Evolutionary conservation across 2,329 filamentous ascomycete species (phyloP).

Genomic region (Colletotrichum camelliae): DNA sequence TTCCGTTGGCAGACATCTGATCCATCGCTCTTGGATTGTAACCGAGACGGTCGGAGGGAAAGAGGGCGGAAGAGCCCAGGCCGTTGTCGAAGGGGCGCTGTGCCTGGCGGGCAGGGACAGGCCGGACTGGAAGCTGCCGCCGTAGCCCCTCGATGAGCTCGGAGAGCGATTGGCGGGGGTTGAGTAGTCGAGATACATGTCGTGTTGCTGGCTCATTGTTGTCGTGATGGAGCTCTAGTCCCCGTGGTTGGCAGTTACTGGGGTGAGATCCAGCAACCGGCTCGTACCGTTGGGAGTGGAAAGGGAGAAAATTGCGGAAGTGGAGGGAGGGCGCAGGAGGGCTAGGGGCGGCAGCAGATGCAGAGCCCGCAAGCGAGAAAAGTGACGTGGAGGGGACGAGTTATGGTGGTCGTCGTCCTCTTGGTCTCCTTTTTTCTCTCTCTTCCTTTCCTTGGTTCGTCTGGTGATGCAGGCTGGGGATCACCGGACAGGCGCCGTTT

Average conservation of each 20-base stretch:
- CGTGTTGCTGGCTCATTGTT: conserved; percentile 59
- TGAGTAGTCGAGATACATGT: conserved; percentile 77
- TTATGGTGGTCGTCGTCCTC: background rate
- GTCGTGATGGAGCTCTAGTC: conserved; percentile 11
- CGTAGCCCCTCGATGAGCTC: conserved; percentile 52
- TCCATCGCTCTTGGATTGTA: conserved; percentile 65
- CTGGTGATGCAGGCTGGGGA: background rate
- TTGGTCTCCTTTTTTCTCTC: background rate
- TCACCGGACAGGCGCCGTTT: background rate
- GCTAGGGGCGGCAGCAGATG: conserved; percentile 10
- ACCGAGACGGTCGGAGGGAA: conserved; percentile 71
- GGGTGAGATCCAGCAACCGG: conserved; percentile 11
- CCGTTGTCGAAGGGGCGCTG: conserved; percentile 82
- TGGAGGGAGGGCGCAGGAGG: conserved; percentile 11
- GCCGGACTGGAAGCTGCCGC: conserved; percentile 50
- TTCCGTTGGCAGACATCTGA: conserved; percentile 42
- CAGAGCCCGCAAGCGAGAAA: conserved; percentile 10
- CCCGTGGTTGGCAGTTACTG: conserved; percentile 1
- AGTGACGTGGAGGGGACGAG: background rate
- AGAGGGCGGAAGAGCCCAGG: conserved; percentile 68
- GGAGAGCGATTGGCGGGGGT: conserved; percentile 60
- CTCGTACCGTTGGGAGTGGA: background rate
- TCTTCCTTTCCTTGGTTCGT: background rate
- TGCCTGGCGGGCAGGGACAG: conserved; percentile 51
- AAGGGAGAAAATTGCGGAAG: background rate